Evolutionary conservation across 2,329 filamentous ascomycete species (phyloP).

Genomic region (Hawksworthiomyces lignivorus): DNA sequence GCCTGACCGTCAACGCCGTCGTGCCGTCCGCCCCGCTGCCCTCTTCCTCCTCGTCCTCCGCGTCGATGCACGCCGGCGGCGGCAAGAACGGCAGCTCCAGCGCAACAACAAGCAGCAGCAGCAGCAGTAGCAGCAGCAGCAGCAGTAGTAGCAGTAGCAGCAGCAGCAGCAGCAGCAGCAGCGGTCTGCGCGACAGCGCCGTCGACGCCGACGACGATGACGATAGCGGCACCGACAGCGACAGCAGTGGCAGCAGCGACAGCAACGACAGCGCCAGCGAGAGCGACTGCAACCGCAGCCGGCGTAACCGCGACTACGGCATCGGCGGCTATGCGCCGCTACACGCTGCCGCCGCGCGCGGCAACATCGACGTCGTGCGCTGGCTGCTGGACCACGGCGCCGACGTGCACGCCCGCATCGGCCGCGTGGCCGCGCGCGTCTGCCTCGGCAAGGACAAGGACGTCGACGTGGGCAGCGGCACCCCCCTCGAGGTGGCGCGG

Average conservation of each 20-base stretch:
- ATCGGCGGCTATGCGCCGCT: conserved; percentile 2
- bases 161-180: not conserved
- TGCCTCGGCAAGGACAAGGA: conserved; percentile 3
- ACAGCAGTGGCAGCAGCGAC: not conserved
- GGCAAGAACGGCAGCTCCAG: too few relatives aligned
- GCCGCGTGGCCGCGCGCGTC: not conserved
- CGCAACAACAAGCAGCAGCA: too few relatives aligned
- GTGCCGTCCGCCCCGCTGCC: not conserved
- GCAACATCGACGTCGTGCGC: conserved; percentile 1
- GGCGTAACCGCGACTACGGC: not conserved
- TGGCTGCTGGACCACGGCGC: conserved; percentile 7
- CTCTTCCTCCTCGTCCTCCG: too few relatives aligned
- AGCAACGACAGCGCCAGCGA: not conserved
- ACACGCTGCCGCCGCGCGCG: conserved; percentile 3
- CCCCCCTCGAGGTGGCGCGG: conserved; percentile 3
- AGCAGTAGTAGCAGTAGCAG: too few relatives aligned
- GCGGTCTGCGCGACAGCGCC: too few relatives aligned
- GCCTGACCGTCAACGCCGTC: conserved; percentile 2
- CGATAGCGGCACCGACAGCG: not conserved
- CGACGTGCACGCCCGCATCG: conserved; percentile 3
- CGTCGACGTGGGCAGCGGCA: not conserved
- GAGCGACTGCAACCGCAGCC: not conserved
- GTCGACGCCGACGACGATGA: not conserved
- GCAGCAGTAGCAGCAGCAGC: too few relatives aligned
- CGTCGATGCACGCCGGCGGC: too few relatives aligned